Base-by-base conservation (phyloP, 805 yeast genomes). In the Pichia paraexigua region DNA sequence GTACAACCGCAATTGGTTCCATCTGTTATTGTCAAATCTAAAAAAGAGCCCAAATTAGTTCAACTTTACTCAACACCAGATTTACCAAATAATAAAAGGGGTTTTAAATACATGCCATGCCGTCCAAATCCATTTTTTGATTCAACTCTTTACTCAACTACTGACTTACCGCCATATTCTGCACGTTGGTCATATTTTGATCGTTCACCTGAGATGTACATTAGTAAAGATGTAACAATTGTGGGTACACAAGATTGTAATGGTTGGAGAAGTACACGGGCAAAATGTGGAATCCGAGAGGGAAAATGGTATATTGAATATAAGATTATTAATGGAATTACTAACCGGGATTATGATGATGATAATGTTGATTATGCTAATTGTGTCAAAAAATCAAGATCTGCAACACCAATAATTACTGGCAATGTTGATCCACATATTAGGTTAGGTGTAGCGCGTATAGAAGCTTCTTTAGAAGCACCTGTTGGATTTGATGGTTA, bases 401-500 rank as follows among this genome's bases (percentile, higher is more conserved):
- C 53, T 12, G 46, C 28, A 5, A 46, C 53, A 15, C 53, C 53
- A 13, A 41, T 18, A 25, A n/a, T 13, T 17, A 22, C 28, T 15
- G 25, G 39, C 24, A 47, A 45, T 18, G 5, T 30, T 2, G 22
- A 46, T 7, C 37, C 54, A 2, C 55, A 91, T 64, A 89, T 94
- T 1, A 70, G 99, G 28, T 63, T 91, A 28, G 99, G 99, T 0
- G 63, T 92, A 39, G 85, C 85, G 0, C 71, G 98, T 48, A 76
- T 89, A 55, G 98, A 92, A 62, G 94, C 96, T 2, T 79, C 89
- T 47, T 67, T 91, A 43, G 97, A 92, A 58, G 96, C 95, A 0
- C 98, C 99, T 0, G 94, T 91, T 7, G 99, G 99, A 3, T 88
- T 80, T 60, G 98, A 94, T 66, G 92, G 90, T 0, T 94, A 90